Evolutionary conservation across 148 eudicot genomes (phyloP).

Genomic region (Bassia scoparia): DNA sequence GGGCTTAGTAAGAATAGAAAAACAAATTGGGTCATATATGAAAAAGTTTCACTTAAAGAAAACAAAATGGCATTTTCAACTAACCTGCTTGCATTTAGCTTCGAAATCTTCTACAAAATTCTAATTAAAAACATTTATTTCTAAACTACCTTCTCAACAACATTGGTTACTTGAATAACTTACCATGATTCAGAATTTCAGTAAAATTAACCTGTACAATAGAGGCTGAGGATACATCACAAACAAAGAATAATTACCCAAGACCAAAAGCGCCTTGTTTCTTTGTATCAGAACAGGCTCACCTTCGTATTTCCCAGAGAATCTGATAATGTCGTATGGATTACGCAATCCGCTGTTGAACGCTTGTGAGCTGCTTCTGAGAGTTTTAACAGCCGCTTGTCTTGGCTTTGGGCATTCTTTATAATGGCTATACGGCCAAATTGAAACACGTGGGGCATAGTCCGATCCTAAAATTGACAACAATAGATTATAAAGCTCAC

Average conservation of each 20-base stretch:
- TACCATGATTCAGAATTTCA: too few species aligned
- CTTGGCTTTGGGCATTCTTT: slow-evolving; percentile 91
- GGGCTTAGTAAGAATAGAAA: background rate
- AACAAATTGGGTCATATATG: background rate
- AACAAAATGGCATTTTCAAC: too few species aligned
- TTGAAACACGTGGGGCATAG: slow-evolving; percentile 90
- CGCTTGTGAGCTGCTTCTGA: slow-evolving; percentile 79
- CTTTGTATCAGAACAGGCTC: slow-evolving; percentile 67
- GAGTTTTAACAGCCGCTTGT: slow-evolving; percentile 82
- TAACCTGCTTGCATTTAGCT: too few species aligned
- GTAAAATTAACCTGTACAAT: too few species aligned
- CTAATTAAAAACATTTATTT: too few species aligned
- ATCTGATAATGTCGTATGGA: slow-evolving; percentile 77
- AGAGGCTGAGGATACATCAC: background rate
- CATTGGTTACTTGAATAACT: too few species aligned
- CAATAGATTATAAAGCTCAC: background rate
- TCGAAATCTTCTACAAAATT: too few species aligned
- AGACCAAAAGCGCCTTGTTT: slow-evolving; percentile 80
- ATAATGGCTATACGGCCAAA: slow-evolving; percentile 76
- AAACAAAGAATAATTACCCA: slow-evolving; percentile 42
- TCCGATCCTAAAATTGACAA: slow-evolving; percentile 43
- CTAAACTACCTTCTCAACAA: too few species aligned
- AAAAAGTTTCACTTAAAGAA: background rate
- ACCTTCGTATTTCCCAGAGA: slow-evolving; percentile 91
- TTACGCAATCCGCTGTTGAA: slow-evolving; percentile 63